These are phyloP conservation scores for Crithidia mellificae DNA, from an alignment of 208 protist genomes.

Conservation along the genomic window DNA sequence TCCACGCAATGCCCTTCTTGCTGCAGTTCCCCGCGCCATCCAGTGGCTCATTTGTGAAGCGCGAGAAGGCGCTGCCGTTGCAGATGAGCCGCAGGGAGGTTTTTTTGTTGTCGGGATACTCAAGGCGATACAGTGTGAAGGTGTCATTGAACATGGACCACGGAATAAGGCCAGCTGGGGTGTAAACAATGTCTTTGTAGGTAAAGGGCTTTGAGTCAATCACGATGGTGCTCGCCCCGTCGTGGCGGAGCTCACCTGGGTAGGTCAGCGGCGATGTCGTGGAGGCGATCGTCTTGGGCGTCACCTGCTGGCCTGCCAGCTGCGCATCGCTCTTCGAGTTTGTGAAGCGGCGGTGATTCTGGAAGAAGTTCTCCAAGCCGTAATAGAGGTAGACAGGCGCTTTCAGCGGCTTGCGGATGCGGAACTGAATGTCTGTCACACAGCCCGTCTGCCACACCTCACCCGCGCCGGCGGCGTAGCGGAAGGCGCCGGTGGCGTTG, in stretches of 20 bases:
- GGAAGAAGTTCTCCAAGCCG: conserved; percentile 97
- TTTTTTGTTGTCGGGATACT: not conserved
- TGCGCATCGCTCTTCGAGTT: conserved; percentile 77
- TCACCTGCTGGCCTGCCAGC: conserved; percentile 53
- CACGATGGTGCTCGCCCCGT: conserved; percentile 20
- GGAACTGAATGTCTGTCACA: conserved; percentile 58
- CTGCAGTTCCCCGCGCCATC: conserved; percentile 47
- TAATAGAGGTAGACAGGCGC: conserved; percentile 98
- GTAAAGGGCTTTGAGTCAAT: conserved; percentile 5
- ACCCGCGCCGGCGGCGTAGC: conserved; percentile 19
- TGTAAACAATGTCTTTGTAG: conserved; percentile 85
- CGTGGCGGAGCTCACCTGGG: conserved; percentile 56
- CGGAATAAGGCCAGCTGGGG: conserved; percentile 96
- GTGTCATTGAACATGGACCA: conserved; percentile 98
- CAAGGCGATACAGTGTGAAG: conserved; percentile 65
- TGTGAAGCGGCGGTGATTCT: conserved; percentile 97
- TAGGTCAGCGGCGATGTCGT: conserved; percentile 52
- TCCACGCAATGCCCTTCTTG: conserved; percentile 95
- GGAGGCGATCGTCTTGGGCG: conserved; percentile 28
- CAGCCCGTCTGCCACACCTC: conserved; percentile 56
- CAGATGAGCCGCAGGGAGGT: conserved; percentile 46
- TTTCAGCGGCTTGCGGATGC: conserved; percentile 61
- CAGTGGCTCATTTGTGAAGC: conserved; percentile 59
- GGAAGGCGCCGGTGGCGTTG: conserved; percentile 45
- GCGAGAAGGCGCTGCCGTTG: conserved; percentile 80